Percentiles rank a stretch among this genome's conserved stretches.
phyloP scores from a whole-genome alignment of 352 stramenopile genomes.

The Phytophthora sojae region DNA sequence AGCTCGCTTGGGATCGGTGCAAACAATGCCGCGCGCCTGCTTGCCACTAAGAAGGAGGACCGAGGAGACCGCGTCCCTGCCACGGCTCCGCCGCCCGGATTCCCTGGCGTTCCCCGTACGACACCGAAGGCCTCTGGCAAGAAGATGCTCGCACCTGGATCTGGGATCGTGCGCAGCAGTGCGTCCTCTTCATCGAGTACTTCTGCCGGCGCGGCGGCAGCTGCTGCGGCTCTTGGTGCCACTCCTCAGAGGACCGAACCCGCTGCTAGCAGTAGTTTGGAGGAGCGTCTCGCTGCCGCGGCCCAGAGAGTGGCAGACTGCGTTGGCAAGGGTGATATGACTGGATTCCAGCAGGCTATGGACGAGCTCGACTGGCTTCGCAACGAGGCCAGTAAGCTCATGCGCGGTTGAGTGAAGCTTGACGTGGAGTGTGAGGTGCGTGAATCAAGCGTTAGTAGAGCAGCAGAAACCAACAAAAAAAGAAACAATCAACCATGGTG shows the following conservation, averaged over 20 bases:
- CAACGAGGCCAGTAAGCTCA: conserved; percentile 80
- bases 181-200: conserved; percentile 24
- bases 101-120: conserved; percentile 54
- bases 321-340: conserved; percentile 82
- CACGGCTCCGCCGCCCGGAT: conserved; percentile 53
- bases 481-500: conserved; percentile 33
- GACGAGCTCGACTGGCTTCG: conserved; percentile 81
- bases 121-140: conserved; percentile 58
- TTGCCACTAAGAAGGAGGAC: conserved; percentile 64
- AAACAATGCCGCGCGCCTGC: conserved; percentile 65
- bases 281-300: conserved; percentile 72
- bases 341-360: conserved; percentile 84
- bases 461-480: conserved; percentile 18
- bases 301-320: conserved; percentile 80
- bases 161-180: conserved; percentile 63
- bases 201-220: conserved; percentile 25
- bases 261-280: conserved; percentile 42
- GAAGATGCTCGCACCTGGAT: conserved; percentile 59
- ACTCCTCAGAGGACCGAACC: conserved; percentile 39
- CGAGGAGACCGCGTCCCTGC: conserved; percentile 41
- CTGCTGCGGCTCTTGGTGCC: conserved; percentile 30
- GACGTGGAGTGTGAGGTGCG: conserved; percentile 35
- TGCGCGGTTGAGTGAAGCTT: conserved; percentile 59
- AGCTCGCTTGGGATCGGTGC: conserved; percentile 81
- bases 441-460: conserved; percentile 49